Evolutionary conservation across 306 rosid genomes (phyloP), one percentile per base, ranked within the genome.

Genomic region (Quercus wislizeni): DNA sequence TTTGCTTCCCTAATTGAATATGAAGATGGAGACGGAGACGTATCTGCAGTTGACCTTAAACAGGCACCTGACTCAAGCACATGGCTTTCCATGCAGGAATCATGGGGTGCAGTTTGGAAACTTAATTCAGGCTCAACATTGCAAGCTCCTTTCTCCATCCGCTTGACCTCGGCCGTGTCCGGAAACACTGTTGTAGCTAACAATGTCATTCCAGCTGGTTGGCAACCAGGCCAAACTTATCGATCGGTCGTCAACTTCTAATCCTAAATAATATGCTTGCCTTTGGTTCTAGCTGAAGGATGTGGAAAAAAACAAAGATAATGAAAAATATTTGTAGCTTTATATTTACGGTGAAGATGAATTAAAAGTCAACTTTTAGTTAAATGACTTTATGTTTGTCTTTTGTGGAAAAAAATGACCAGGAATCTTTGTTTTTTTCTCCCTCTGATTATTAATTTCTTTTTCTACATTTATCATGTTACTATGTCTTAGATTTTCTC

Each of bases 21-120:
- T 38, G 93, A 83, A 57, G 82, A 85, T 28, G 97, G 97, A 7
- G 88, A 90, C 31, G 91, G 97, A 6, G 88, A 82, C 35, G 80
- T 92, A 19, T 58, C 79, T 10, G 69, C 68, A 13, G 90, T 89
- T n/a, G 89, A 92, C 55, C 84, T 92, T 3, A 89, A 85, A 79
- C 90, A 90, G 75, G 86, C 85, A 4, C 21, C 56, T 5, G 77
- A 62, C 76, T 83, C 89, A 25, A n/a, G 49, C 31, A 31, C 92
- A 67, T 92, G 95, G 95, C 58, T 49, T 59, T 59, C 87, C 28
- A 90, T 92, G 97, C 75, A 79, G 35, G 85, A 41, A 41, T 41
- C 46, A 41, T 41, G 46, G 46, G 46, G 46, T 33, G 95, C 95
- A 2, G 86, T 87, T 58, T 92, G 97, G 97, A 89, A 87, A n/a